phyloP scores from a whole-genome alignment of 768 basidiomycete species.

The Clavulina sp. region DNA sequence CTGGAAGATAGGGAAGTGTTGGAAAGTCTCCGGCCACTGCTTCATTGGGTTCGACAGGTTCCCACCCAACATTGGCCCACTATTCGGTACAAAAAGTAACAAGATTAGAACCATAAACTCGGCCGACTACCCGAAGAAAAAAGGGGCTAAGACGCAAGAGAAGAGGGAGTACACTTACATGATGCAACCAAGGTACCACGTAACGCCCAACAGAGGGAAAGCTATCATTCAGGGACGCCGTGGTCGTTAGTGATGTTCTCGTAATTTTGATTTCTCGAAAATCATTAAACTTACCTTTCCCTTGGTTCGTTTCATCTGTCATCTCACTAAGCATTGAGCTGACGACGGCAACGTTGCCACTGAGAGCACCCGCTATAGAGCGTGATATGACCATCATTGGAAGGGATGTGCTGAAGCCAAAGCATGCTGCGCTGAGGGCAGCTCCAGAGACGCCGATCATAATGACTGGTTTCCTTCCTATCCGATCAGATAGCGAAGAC shows the following conservation, averaged over 20 bases:
- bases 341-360: constrained; percentile 8
- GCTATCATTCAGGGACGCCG: constrained; percentile 1
- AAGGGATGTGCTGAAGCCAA: constrained; percentile 6
- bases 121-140: too few species aligned
- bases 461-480: constrained; percentile 9
- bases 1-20: not conserved
- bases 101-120: too few species aligned
- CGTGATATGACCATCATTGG: not conserved
- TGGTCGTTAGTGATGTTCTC: not conserved
- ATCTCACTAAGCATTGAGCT: constrained; percentile 10
- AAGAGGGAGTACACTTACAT: too few species aligned
- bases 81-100: not conserved
- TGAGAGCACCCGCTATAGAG: constrained; percentile 5
- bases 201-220: constrained; percentile 7
- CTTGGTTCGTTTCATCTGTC: constrained; percentile 9
- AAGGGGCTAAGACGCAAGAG: too few species aligned
- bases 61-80: constrained; percentile 7
- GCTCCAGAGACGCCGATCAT: constrained; percentile 9
- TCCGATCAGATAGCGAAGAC: constrained; percentile 1
- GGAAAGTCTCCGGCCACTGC: constrained; percentile 7
- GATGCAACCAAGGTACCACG: constrained; percentile 6
- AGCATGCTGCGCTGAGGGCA: constrained; percentile 1
- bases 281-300: constrained; percentile 8
- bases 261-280: too few species aligned
- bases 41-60: constrained; percentile 6